Base-by-base conservation (phyloP, 352 stramenopile genomes). In the Globisporangium solare region DNA sequence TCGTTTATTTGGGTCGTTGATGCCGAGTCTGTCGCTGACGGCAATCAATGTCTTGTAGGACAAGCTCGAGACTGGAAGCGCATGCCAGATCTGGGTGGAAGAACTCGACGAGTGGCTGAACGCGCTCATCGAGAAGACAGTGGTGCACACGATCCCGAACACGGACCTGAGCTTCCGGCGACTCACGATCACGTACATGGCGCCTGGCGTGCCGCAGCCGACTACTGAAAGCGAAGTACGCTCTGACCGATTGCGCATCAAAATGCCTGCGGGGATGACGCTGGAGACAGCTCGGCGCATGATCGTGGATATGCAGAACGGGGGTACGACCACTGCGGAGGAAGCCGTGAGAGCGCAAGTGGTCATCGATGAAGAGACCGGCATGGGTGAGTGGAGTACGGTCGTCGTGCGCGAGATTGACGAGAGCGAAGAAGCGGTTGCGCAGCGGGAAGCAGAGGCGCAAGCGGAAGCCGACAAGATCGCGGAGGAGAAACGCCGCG, bases 31-130 rank as follows among this genome's bases (percentile, higher is more conserved):
- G 27, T 35, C 10, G 27, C 27, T 35, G 27, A 35, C 27, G 27
- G 4, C 10, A 35, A 35, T 35, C 10, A 35, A 7, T n/a, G n/a
- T 35, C 27, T 35, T 35, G 27, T 18, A 76, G 72, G 48, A 62
- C 22, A 83, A 90, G 50, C 62, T 94, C 3, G 67, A 83, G 47
- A 73, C 62, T 7, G 80, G 80, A n/a, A 88, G 78, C 18, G 73
- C 76, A 14, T 94, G 83, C 46, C 75, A 94, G 65, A 79, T 94
- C 40, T 94, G 85, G 85, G 66, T 89, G 21, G 85, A 94, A 20
- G 75, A 86, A 0, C 49, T 63, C 2, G 85, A 94, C 31, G 70
- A 88, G 51, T 94, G 85, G 85, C 61, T 89, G 18, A 70, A 88
- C 42, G 85, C 79, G 17, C 58, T 92, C 43, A 80, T 94, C 42